phyloP scores from a whole-genome alignment of 139 green algal genomes.

The Nannochloris sp. region DNA sequence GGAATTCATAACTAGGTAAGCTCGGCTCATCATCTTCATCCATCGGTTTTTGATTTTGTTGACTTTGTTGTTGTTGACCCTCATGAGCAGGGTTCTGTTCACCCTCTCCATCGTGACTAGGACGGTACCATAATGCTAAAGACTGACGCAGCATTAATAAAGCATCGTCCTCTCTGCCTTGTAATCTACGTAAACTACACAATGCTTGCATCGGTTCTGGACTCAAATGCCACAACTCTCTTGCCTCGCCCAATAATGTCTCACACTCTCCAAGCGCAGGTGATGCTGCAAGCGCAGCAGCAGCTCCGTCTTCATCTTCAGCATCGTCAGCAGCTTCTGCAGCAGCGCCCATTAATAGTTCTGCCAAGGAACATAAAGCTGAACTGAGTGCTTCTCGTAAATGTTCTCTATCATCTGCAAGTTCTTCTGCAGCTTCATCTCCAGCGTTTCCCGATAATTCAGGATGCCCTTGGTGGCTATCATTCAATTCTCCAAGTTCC shows the following conservation, averaged over 20 bases:
- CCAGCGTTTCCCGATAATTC: background rate
- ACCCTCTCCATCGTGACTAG: slow-evolving; percentile 11
- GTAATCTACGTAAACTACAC: slow-evolving; percentile 47
- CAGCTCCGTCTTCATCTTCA: background rate
- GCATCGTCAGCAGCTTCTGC: slow-evolving; percentile 20
- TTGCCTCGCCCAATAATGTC: slow-evolving; percentile 36
- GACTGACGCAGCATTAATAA: slow-evolving; percentile 49
- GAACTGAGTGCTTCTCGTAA: slow-evolving; percentile 17
- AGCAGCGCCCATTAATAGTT: slow-evolving; percentile 41
- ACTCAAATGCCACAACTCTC: slow-evolving; percentile 17
- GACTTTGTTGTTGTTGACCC: slow-evolving; percentile 18
- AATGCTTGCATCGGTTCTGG: slow-evolving; percentile 66
- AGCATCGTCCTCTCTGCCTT: slow-evolving; percentile 54
- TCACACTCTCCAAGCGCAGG: slow-evolving; percentile 24
- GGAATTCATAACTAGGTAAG: slow-evolving; percentile 68
- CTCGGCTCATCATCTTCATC: slow-evolving; percentile 22
- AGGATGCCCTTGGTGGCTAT: background rate
- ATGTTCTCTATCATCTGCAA: background rate
- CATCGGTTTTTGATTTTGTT: slow-evolving; percentile 9
- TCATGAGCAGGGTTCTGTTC: slow-evolving; percentile 2
- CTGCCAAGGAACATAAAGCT: slow-evolving; percentile 55
- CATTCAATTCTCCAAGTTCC: slow-evolving; percentile 19
- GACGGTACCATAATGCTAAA: slow-evolving; percentile 62
- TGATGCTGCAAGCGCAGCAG: background rate
- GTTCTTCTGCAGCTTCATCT: slow-evolving; percentile 20